phyloP scores from a whole-genome alignment of 805 yeast species.

The Monosporozyma yasuniensis region DNA sequence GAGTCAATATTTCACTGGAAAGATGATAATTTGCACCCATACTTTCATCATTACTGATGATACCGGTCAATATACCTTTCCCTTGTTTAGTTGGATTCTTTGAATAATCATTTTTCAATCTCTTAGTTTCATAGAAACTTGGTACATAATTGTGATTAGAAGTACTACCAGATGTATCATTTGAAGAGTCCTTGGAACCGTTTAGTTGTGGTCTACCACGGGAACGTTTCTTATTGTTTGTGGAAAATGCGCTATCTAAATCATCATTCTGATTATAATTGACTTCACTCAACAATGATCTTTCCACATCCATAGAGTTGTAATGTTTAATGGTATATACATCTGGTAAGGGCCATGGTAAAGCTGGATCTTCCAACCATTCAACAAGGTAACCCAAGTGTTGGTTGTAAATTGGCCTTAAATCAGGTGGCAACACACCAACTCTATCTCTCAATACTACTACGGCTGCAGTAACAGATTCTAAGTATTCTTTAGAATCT shows the following conservation, averaged over 20 bases:
- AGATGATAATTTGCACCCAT: conserved; percentile 26
- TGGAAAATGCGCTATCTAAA: conserved; percentile 31
- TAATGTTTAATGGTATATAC: conserved; percentile 54
- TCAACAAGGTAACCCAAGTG: conserved; percentile 51
- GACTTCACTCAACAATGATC: conserved; percentile 66
- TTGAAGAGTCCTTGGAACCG: background rate
- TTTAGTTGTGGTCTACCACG: conserved; percentile 10
- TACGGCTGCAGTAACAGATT: conserved; percentile 67
- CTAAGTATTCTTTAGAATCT: conserved; percentile 40
- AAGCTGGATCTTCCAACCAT: conserved; percentile 44
- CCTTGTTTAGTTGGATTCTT: conserved; percentile 58
- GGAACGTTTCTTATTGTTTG: conserved; percentile 21
- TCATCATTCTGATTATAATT: conserved; percentile 42
- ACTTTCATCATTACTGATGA: conserved; percentile 33
- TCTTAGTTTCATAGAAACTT: conserved; percentile 48
- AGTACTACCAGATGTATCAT: background rate
- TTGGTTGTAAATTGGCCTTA: conserved; percentile 65
- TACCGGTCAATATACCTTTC: conserved; percentile 42
- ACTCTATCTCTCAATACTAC: conserved; percentile 75
- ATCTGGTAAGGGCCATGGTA: conserved; percentile 75
- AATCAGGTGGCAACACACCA: conserved; percentile 72
- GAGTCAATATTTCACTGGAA: conserved; percentile 45
- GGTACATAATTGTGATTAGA: conserved; percentile 3
- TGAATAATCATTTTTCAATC: conserved; percentile 58
- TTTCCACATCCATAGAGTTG: conserved; percentile 68